Base-by-base conservation (phyloP, 495 filamentous ascomycete species). In the Aspergillus nidulans region DNA sequence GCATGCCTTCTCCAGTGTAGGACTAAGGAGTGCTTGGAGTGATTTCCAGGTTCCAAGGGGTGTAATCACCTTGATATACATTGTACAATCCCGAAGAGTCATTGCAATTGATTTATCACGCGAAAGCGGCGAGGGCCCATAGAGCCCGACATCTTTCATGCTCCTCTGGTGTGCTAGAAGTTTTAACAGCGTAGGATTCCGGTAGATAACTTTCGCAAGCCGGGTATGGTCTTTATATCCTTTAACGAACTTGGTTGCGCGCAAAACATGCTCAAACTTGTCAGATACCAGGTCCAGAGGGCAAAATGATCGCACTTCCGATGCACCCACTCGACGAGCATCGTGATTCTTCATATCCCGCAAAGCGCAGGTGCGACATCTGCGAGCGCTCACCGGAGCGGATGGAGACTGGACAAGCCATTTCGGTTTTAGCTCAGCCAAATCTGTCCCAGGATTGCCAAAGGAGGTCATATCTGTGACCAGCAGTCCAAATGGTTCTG, bases 401-500 rank as follows among this genome's bases (percentile, higher is more conserved):
- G 82, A 83, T 1, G 88, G 90, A 0, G 89, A 94, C 58, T 92
- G 92, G 6, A 78, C 65, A 1, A 97, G 81, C 94, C 94, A 98
- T 69, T 98, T 98, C 6, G 92, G 91, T 63, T 98, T 98, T 61
- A 97, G 84, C 67, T 98, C 89, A 20, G 91, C 70, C 0, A 84
- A 62, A 0, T 76, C 69, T 18, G 81, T 74, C 18, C 59, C 69
- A 7, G 71, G 62, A n/a, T 73, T 67, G 10, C 62, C 62, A 24
- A 56, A 63, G 5, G 78, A 69, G 0, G 81, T 84, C 92, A 97
- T 96, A 61, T 96, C 88, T 32, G 85, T 85, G 32, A 97, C 77
- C 0, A 97, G 70, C 45, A 92, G 76, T 0, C 85, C 91, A 55
- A 84, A 81, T 7, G 69, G 67, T 52, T 86, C 79, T 18, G 77